These are phyloP conservation scores for Podila minutissima DNA, from an alignment of 192 early-diverging fungal species.

Conservation along the genomic window DNA sequence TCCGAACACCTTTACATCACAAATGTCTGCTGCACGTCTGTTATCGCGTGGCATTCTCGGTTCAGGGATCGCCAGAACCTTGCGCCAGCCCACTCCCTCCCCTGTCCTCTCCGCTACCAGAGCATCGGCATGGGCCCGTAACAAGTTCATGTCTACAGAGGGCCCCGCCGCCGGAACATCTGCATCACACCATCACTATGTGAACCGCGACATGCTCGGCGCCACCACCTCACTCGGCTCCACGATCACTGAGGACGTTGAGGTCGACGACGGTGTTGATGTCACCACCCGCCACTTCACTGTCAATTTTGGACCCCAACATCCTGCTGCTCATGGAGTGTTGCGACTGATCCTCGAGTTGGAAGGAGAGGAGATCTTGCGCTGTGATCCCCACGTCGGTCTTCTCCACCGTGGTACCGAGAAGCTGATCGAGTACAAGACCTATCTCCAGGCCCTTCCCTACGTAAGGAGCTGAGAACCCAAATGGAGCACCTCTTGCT, in stretches of 20 bases:
- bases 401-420: slow-evolving; percentile 98
- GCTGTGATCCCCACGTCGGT: slow-evolving; percentile 97
- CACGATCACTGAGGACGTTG: slow-evolving; percentile 38
- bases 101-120: neutral
- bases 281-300: slow-evolving; percentile 78
- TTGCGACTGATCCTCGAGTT: slow-evolving; percentile 94
- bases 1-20: neutral
- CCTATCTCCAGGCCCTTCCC: slow-evolving; percentile 96
- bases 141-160: slow-evolving; percentile 29
- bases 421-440: slow-evolving; percentile 99
- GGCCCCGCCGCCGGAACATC: neutral
- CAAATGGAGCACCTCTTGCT: neutral
- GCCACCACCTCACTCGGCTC: slow-evolving; percentile 26
- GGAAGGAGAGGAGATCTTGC: slow-evolving; percentile 89
- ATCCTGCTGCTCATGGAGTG: slow-evolving; percentile 98
- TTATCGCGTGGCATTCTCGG: slow-evolving; percentile 3
- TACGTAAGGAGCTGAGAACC: slow-evolving; percentile 61
- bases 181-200: slow-evolving; percentile 32
- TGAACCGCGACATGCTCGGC: slow-evolving; percentile 18
- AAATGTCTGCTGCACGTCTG: neutral
- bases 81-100: neutral
- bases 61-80: neutral
- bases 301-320: slow-evolving; percentile 99
- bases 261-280: slow-evolving; percentile 58
- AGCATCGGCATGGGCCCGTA: neutral